Percentiles rank a stretch among this genome's conserved stretches.
Conservation (phyloP, 1,284 basidiomycete species). For the Sporisorium scitamineum region DNA sequence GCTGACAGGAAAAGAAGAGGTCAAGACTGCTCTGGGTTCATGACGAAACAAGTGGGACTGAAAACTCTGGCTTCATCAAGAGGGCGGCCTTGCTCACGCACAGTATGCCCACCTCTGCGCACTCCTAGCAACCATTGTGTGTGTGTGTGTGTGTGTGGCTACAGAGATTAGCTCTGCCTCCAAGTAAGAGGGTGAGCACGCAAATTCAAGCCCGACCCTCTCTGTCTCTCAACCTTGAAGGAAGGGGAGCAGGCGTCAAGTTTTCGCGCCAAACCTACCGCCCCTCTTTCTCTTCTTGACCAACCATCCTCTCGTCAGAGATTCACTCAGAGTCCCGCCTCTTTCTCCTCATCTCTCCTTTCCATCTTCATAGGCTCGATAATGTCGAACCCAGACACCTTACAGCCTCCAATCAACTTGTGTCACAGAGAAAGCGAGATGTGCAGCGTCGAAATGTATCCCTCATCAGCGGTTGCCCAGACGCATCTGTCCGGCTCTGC, state of each 20-base stretch:
- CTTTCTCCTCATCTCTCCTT: neutral
- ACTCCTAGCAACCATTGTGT: neutral
- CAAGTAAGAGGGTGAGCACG: neutral
- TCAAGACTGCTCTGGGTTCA: neutral
- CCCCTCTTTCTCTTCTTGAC: neutral
- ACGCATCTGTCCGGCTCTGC: constrained; percentile 27
- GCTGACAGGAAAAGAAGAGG: neutral
- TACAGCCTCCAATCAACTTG: neutral
- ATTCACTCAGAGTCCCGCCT: neutral
- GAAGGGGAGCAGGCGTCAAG: constrained; percentile 1
- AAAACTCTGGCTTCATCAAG: neutral
- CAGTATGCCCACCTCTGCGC: neutral
- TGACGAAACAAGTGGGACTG: constrained; percentile 1
- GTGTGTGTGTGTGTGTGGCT: neutral
- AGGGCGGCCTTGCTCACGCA: neutral
- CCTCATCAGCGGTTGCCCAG: constrained; percentile 33
- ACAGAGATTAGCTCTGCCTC: neutral
- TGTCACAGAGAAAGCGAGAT: neutral
- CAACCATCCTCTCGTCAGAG: neutral
- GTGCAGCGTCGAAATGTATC: constrained; percentile 34
- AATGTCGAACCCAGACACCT: neutral
- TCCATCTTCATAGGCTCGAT: neutral
- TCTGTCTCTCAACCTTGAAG: neutral
- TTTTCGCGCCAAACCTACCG: neutral
- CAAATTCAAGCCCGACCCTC: constrained; percentile 4